Evolutionary conservation across 2,329 filamentous ascomycete genomes (phyloP), one percentile per base, ranked within the genome.

Genomic region (Sarocladium kiliense): DNA sequence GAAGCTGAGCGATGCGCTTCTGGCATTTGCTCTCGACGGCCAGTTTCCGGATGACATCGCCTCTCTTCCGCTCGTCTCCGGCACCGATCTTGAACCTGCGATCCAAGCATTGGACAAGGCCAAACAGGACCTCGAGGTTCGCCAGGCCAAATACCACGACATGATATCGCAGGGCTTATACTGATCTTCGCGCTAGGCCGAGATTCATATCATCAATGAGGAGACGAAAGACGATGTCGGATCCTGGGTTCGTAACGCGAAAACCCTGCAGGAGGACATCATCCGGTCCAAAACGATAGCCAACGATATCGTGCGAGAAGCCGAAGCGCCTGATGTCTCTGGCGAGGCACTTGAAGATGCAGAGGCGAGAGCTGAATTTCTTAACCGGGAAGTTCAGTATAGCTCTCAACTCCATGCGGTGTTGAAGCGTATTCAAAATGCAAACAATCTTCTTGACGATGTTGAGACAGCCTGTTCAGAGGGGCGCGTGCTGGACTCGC

Each of bases 231-330:
- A 86, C 37, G 88, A 95, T 64, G 87, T 96, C 53, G 88, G 91
- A 65, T 82, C 86, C 53, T 97, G 93, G 93, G 89, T 95, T 56
- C 74, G 79, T 53, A 90, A 94, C 68, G 91, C 92, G 49, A 90
- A 90, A 70, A 84, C 86, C 54, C 81, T 97, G 7, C 90, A 96
- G 68, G 82, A 86, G 58, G 93, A 97, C 66, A 93, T 97, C 60
- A 84, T 89, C 63, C 82, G 84, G 47, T 93, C 91, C 23, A 87
- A 90, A 64, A 80, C 82, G 16, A 85, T 91, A 34, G 91, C 93
- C 21, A 86, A 86, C 64, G 85, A 91, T 56, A 95, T 97, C 57
- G 81, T 93, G 4, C 81, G 85, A 44, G 83, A 91, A 63, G 86
- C 91, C 54, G 87, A 93, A 64, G 82, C 77, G 2, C 80, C 80